phyloP scores from a whole-genome alignment of 352 stramenopile species.

The Globisporangium camurandrum region DNA sequence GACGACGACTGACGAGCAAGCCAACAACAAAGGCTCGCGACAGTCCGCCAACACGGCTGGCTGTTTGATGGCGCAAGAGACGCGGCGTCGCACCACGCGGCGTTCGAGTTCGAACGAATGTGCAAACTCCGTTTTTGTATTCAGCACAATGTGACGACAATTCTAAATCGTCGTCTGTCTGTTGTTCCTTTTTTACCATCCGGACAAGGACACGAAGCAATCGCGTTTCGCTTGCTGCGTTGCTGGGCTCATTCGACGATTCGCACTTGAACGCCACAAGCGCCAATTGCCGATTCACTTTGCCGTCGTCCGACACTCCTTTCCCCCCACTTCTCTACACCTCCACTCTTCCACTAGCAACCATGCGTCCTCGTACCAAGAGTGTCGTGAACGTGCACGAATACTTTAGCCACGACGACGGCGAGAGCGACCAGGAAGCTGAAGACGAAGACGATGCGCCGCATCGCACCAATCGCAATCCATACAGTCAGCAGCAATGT shows the following conservation, averaged over 20 bases:
- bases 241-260: background rate
- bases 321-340: background rate
- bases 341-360: too few relatives aligned
- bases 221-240: background rate
- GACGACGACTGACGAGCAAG: too few relatives aligned
- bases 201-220: background rate
- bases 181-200: background rate
- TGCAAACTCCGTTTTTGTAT: too few relatives aligned
- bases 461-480: slow-evolving; percentile 9
- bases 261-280: background rate
- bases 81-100: too few relatives aligned
- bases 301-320: background rate
- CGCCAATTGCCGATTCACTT: background rate
- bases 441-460: slow-evolving; percentile 42
- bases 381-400: slow-evolving; percentile 64
- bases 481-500: too few relatives aligned
- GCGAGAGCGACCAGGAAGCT: slow-evolving; percentile 31
- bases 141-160: too few relatives aligned
- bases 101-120: too few relatives aligned
- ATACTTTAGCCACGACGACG: slow-evolving; percentile 62
- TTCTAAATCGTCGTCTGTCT: background rate
- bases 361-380: slow-evolving; percentile 66
- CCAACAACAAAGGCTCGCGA: too few relatives aligned
- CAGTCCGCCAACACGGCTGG: too few relatives aligned
- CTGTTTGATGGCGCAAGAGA: too few relatives aligned